Base-by-base conservation (phyloP, 805 yeast genomes). In the Suhomyces prunicola region DNA sequence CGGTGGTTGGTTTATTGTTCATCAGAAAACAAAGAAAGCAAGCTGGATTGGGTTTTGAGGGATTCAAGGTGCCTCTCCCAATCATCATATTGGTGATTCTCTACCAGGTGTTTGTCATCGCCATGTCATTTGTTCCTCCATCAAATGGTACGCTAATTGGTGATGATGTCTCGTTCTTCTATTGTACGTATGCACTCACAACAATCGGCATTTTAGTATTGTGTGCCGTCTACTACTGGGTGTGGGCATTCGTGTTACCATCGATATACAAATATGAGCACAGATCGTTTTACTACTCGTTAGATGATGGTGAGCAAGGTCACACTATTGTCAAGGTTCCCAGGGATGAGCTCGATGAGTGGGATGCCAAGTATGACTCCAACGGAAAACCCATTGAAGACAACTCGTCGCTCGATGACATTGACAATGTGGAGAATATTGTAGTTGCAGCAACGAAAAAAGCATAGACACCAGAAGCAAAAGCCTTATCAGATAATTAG, bases 91-190 rank as follows among this genome's bases (percentile, higher is more conserved):
- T 75, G 41, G 66, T 70, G 5, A 55, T 73, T 6, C 54, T 71
- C 10, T 75, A 67, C 60, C 62, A 71, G 27, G 33, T 65, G 7
- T 71, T 74, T 55, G 79, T 75, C n/a, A 60, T 74, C 52, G 72
- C 68, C 15, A 69, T 74, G 67, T 71, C 78, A 0, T 75, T 69
- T 56, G 78, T 75, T 33, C 79, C 79, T 29, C 79, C 79, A 24
- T 57, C 66, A 50, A 55, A 54, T 42, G 75, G 75, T 3, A 61
- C 72, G 3, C 63, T 73, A 53, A 72, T 59, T 29, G 79, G 79
- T 3, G 63, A 72, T 46, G 79, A 75, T 56, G 77, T 73, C 22
- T 63, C 74, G 4, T 75, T 75, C 58, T 74, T 75, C 58, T 75
- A 75, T 56, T 72, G 74, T 15, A 69, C 78, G 0, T 74, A 75